These are phyloP conservation scores for Vitis vinifera DNA, from an alignment of 164 flowering plant genomes.

Conservation along the genomic window ASM3070453v1 NC_081819.1:18190501-18191000, in stretches of 20 bases:
- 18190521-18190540: not conserved
- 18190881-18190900: slow-evolving; percentile 12
- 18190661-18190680: slow-evolving; percentile 16
- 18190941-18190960: slow-evolving; percentile 25
- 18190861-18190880: slow-evolving; percentile 25
- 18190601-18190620: slow-evolving; percentile 9
- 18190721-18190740: slow-evolving; percentile 45
- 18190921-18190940: slow-evolving; percentile 11
- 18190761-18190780: slow-evolving; percentile 21
- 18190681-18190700: not conserved
- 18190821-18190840: slow-evolving; percentile 28
- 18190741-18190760: slow-evolving; percentile 46
- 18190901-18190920: not conserved
- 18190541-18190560: slow-evolving; percentile 13
- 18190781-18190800: slow-evolving; percentile 11
- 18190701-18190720: slow-evolving; percentile 12
- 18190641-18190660: slow-evolving; percentile 25
- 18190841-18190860: slow-evolving; percentile 46
- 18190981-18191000: not conserved
- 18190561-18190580: slow-evolving; percentile 20
- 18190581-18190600: slow-evolving; percentile 15
- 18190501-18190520: not conserved
- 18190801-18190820: slow-evolving; percentile 1
- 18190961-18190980: not conserved
- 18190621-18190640: slow-evolving; percentile 30